Base-by-base conservation (phyloP, 257 asterid species). In the Solanum etuberosum region DNA sequence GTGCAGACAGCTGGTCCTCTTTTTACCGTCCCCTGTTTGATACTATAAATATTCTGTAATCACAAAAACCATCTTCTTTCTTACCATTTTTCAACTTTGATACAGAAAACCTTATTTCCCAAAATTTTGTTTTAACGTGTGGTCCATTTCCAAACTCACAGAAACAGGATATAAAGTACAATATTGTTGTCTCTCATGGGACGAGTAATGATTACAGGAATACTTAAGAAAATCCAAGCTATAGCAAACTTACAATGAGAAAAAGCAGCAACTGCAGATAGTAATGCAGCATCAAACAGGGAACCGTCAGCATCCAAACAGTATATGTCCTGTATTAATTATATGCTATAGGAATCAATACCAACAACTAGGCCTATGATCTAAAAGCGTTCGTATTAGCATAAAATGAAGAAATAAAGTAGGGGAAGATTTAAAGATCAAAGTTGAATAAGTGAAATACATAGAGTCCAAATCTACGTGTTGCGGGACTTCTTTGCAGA, bases 241-340 rank as follows among this genome's bases (percentile, higher is more conserved):
- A 18, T 27, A 35, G 82, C 82, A 70, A 86, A 90, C 99, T 90
- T 88, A 95, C 99, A 91, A 90, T 96, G 95, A 6, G 96, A 93
- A 92, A 97, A 93, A 63, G 99, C 98, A 51, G 95, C 99, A 90
- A 97, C 97, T 5, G 99, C 96, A 89, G 98, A 93, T 83, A 97
- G 98, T 90, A 97, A 90, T 59, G 99, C 99, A 67, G 99, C 96
- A 86, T 97, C 99, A 86, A 97, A 94, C 88, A 97, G 97, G 83
- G 98, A 92, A 42, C 99, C 99, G 83, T 97, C 99, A 76, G 99
- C 99, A 91, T 96, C 96, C 94, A 97, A 90, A 90, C 99, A 97
- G 91, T 97, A 96, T 83, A 97, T 93, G 87, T 97, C 98, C 99
- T 97, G 97, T 90, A 86, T 72, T 13, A 25, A 51, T 86, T 15